Percentiles rank a stretch among this genome's conserved stretches.
Conservation (phyloP, 495 filamentous ascomycete genomes). For the Monascus purpureus region DNA sequence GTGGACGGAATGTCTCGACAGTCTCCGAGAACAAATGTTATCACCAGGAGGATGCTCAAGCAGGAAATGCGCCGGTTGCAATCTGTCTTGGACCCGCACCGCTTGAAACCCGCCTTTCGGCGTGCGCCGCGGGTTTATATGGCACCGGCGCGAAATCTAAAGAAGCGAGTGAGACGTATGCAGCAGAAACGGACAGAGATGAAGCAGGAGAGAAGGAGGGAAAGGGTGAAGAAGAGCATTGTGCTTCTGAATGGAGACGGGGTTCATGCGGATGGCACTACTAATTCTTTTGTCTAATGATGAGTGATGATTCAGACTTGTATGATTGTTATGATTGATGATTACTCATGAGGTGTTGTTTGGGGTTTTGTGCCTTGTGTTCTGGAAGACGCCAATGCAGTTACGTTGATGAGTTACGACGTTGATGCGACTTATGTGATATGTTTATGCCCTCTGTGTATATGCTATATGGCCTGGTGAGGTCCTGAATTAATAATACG, state of each 20-base stretch:
- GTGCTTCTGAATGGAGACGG: slow-evolving; percentile 13
- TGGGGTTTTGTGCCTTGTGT: no score
- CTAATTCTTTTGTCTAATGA: slow-evolving; percentile 3
- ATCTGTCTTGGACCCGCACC: slow-evolving; percentile 19
- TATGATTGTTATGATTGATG: background rate
- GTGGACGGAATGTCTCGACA: slow-evolving; percentile 13
- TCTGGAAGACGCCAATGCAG: no score
- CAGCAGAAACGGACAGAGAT: slow-evolving; percentile 44
- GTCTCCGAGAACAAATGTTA: no score
- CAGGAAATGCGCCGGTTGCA: slow-evolving; percentile 5
- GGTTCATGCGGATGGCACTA: slow-evolving; percentile 17
- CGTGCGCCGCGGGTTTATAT: slow-evolving; percentile 37
- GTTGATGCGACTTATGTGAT: no score
- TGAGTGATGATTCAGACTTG: no score
- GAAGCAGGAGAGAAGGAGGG: slow-evolving; percentile 45
- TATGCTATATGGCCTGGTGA: no score
- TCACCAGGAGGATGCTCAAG: slow-evolving; percentile 19
- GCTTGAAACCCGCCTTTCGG: slow-evolving; percentile 32
- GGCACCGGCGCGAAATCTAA: slow-evolving; percentile 35
- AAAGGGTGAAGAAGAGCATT: slow-evolving; percentile 56
- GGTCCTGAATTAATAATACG: no score
- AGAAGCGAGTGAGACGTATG: slow-evolving; percentile 39
- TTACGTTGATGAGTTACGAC: no score
- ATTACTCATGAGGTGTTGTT: no score
- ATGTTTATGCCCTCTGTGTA: no score